Base-by-base conservation (phyloP, 305 asterid genomes). In the Andrographis paniculata region DNA sequence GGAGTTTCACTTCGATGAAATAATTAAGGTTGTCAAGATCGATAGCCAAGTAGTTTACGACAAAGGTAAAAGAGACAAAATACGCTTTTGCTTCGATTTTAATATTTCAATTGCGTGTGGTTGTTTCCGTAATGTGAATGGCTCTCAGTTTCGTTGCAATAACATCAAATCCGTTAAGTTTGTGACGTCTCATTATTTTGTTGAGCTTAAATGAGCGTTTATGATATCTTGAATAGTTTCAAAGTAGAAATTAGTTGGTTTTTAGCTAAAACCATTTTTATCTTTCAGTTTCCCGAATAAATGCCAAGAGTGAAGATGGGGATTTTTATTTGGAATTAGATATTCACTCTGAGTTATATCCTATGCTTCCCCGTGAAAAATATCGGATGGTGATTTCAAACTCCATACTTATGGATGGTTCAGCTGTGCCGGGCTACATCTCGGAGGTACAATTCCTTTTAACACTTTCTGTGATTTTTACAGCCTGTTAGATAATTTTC, bases 221-320 rank as follows among this genome's bases (percentile, higher is more conserved):
- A 35, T 35, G 40, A 35, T 35, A n/a, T 35, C 16, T 35, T 35
- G 9, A 13, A 13, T 11, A 35, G 40, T 35, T 35, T 6, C 16
- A 35, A 16, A 35, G 16, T 5, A 35, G 40, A 35, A 35, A 5
- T 35, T 35, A 4, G 14, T 5, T 35, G 40, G 43, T 9, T 14
- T 10, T 35, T 35, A 11, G 39, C 19, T 38, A 0, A 38, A 53
- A 48, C 23, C n/a, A n/a, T 56, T 17, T 50, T 48, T 53, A 55
- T 61, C 46, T 51, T 78, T 37, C 75, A 86, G 99, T 91, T 75
- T 75, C 85, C 1, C 73, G 95, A 42, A 71, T 91, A 22, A 74
- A 59, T 49, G 99, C 89, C 8, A 55, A 45, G 43, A 52, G 67
- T 23, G 87, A 77, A 65, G 77, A 71, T 11, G 68, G 43, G 20